Evolutionary conservation across 2,329 filamentous ascomycete genomes (phyloP).

Genomic region (Alternaria angustiovoidea): DNA sequence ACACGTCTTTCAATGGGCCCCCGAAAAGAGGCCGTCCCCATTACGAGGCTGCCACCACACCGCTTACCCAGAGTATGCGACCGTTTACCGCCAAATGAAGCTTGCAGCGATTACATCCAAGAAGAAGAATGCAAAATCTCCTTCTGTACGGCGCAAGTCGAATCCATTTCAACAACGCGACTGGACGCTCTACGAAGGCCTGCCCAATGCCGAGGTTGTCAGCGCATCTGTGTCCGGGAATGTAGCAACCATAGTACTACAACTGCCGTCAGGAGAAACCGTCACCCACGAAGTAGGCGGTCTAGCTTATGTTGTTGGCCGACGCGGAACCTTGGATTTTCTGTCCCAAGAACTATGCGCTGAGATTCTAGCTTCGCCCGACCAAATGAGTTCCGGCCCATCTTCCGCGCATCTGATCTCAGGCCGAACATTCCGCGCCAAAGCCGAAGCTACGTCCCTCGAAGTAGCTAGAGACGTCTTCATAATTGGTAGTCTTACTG

Average conservation of each 20-base stretch:
- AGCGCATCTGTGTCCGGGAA: conserved; percentile 37
- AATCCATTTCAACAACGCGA: conserved; percentile 56
- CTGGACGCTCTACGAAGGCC: conserved; percentile 64
- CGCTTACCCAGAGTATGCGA: conserved; percentile 69
- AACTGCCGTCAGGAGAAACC: conserved; percentile 52
- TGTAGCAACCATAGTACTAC: conserved; percentile 53
- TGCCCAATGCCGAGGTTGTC: conserved; percentile 62
- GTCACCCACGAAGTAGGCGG: conserved; percentile 58
- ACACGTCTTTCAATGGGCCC: conserved; percentile 69
- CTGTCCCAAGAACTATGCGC: conserved; percentile 56
- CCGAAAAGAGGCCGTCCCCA: conserved; percentile 63
- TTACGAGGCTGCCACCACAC: conserved; percentile 66
- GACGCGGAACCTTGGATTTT: conserved; percentile 64
- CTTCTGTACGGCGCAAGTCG: conserved; percentile 47
- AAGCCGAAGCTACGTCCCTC: conserved; percentile 58
- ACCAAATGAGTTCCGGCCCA: not conserved
- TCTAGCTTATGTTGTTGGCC: conserved; percentile 64
- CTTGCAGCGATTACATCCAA: conserved; percentile 50
- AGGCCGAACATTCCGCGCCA: conserved; percentile 62
- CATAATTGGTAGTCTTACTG: conserved; percentile 66
- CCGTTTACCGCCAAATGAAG: conserved; percentile 68
- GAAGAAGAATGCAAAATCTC: conserved; percentile 27
- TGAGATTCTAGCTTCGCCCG: conserved; percentile 55
- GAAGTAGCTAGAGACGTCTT: conserved; percentile 64
- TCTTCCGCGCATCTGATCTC: conserved; percentile 52